Evolutionary conservation across 352 stramenopile genomes (phyloP).

Genomic region (Phytophthora agathidicida): DNA sequence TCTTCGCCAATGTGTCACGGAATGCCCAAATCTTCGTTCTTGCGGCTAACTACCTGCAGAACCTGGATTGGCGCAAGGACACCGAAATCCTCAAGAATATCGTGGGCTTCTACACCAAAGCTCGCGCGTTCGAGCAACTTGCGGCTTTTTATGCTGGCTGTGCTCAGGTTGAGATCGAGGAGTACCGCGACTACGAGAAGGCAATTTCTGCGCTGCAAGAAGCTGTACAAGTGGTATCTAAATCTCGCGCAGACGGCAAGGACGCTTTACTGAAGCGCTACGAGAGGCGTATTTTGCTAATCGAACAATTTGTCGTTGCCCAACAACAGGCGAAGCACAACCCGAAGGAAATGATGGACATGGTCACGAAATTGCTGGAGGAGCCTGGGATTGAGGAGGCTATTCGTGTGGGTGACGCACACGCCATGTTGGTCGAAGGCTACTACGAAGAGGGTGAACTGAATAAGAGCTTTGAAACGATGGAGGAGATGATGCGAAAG

Average conservation of each 20-base stretch:
- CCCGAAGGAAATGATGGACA: slow-evolving; percentile 68
- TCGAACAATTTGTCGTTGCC: slow-evolving; percentile 89
- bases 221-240: slow-evolving; percentile 86
- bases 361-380: slow-evolving; percentile 85
- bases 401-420: slow-evolving; percentile 91
- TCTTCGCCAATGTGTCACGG: slow-evolving; percentile 93
- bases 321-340: slow-evolving; percentile 64
- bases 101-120: slow-evolving; percentile 95
- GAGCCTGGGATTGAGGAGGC: slow-evolving; percentile 85
- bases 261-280: slow-evolving; percentile 66
- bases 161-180: slow-evolving; percentile 93
- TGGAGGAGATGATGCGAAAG: slow-evolving; percentile 83
- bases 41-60: slow-evolving; percentile 96
- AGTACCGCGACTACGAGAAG: slow-evolving; percentile 96
- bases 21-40: slow-evolving; percentile 96
- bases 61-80: slow-evolving; percentile 93
- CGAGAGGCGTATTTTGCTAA: slow-evolving; percentile 68
- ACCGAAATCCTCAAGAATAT: slow-evolving; percentile 93
- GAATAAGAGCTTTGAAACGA: slow-evolving; percentile 62
- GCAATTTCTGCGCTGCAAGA: slow-evolving; percentile 91
- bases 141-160: slow-evolving; percentile 92
- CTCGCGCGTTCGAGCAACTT: slow-evolving; percentile 92
- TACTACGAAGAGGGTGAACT: slow-evolving; percentile 74
- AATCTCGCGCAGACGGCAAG: slow-evolving; percentile 72
- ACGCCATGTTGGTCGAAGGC: slow-evolving; percentile 85